phyloP scores from a whole-genome alignment of 345 rosid species.

The Gossypium sturtianum region DNA sequence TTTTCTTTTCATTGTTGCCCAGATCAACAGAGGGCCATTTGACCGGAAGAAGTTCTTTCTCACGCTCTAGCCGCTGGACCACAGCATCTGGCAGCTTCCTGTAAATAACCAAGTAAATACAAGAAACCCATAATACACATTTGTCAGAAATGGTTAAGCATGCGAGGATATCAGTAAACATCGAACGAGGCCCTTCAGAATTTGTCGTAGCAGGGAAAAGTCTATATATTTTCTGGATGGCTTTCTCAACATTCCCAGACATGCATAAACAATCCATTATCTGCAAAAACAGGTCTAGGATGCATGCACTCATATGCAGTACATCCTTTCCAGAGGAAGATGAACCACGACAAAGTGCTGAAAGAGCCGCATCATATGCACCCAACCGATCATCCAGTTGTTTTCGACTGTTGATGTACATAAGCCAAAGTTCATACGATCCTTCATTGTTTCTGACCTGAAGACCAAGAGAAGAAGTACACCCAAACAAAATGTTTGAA shows the following conservation, averaged over 20 bases:
- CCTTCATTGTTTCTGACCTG: slow-evolving; percentile 67
- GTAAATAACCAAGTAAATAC: slow-evolving; percentile 95
- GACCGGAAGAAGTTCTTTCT: slow-evolving; percentile 58
- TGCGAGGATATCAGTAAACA: slow-evolving; percentile 71
- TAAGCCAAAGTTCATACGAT: slow-evolving; percentile 84
- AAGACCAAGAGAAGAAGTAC: slow-evolving; percentile 30
- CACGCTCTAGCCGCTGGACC: slow-evolving; percentile 63
- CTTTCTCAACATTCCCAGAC: slow-evolving; percentile 67
- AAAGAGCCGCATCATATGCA: slow-evolving; percentile 71
- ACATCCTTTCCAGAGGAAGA: slow-evolving; percentile 35
- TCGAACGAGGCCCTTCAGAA: slow-evolving; percentile 56
- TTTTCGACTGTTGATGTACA: slow-evolving; percentile 78
- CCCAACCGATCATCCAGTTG: slow-evolving; percentile 56
- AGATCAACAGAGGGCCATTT: slow-evolving; percentile 71
- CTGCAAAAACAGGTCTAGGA: slow-evolving; percentile 85
- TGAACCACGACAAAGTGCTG: slow-evolving; percentile 45
- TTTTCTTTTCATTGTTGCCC: slow-evolving; percentile 46
- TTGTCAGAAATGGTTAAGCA: slow-evolving; percentile 87
- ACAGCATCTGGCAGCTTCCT: slow-evolving; percentile 86
- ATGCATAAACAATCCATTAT: slow-evolving; percentile 73
- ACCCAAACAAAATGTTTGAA: slow-evolving; percentile 36
- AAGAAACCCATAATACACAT: slow-evolving; percentile 97
- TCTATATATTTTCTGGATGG: slow-evolving; percentile 45
- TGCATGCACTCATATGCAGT: slow-evolving; percentile 61
- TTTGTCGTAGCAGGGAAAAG: slow-evolving; percentile 35